Evolutionary conservation across 106 monocot genomes (phyloP), one percentile per base, ranked within the genome.

Genomic region (Ottelia alismoides): DNA sequence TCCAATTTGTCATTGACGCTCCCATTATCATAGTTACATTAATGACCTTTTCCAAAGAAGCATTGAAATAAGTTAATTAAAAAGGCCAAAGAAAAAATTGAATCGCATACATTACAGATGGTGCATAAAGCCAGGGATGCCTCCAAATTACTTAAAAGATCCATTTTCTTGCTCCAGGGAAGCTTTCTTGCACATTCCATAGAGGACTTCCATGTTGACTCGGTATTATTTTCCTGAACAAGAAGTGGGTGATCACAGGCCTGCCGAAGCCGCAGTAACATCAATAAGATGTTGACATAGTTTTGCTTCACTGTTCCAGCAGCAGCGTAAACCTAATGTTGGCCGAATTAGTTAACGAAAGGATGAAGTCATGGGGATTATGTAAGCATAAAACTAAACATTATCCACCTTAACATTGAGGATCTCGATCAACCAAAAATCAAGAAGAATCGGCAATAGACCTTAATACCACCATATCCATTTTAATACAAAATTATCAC

Each of bases 281-380:
- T 94, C 70, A 94, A 60, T 55, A 94, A 68, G 51, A 94, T 94
- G 51, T 94, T 94, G 29, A 94, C 88, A 76, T 94, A 94, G 52
- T 94, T 94, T 69, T 94, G 84, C 62, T 88, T 84, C 51, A 94
- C 88, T 20, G 94, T 94, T 24, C 94, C 94, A 30, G 80, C 84
- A 73, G 63, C 84, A 51, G 88, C 94, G 72, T 94, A 94, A 31
- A 72, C 84, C 94, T 94, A 62, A 70, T n/a, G n/a, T n/a, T n/a
- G n/a, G n/a, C n/a, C n/a, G n/a, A 18, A 57, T 57, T 20, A 49
- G 10, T 20, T 49, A 20, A 40, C 35, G 14, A 14, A 14, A 6
- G 14, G 9, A 40, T 5, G 9, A 40, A 40, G 14, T 14, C 5
- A 40, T n/a, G 35, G 14, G 9, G 14, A 5, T 7, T 40, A 40